phyloP scores from a whole-genome alignment of 805 yeast species.

The Yarrowia deformans region DNA sequence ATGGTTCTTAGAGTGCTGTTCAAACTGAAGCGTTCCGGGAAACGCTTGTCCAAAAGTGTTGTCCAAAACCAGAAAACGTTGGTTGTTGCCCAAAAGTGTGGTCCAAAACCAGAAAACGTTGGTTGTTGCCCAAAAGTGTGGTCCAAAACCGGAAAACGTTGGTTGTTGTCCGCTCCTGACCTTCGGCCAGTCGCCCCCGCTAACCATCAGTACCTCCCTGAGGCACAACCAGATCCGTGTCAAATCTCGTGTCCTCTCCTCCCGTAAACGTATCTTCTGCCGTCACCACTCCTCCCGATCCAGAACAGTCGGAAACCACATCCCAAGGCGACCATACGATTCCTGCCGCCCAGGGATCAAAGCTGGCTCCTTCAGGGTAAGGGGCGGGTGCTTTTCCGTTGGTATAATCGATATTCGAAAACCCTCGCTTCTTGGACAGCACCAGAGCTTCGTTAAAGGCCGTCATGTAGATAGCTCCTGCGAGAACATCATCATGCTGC shows the following conservation, averaged over 20 bases:
- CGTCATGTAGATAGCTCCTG: neutral
- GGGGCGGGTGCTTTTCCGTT: slow-evolving; percentile 4
- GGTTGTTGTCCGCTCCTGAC: neutral
- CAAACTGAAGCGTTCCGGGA: too few species aligned
- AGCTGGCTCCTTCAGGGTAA: slow-evolving; percentile 13
- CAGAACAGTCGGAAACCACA: slow-evolving; percentile 22
- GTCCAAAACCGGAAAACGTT: too few species aligned
- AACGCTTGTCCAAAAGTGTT: too few species aligned
- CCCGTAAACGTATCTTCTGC: slow-evolving; percentile 12
- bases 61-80: too few species aligned
- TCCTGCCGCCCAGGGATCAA: slow-evolving; percentile 28
- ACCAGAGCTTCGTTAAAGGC: slow-evolving; percentile 26
- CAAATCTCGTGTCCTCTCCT: neutral
- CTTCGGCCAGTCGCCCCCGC: neutral
- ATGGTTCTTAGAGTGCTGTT: too few species aligned
- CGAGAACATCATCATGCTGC: slow-evolving; percentile 23
- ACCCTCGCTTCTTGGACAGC: slow-evolving; percentile 6
- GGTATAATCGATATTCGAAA: slow-evolving; percentile 5
- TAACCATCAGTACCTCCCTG: slow-evolving; percentile 15
- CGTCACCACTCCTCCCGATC: slow-evolving; percentile 21
- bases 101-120: too few species aligned
- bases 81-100: too few species aligned
- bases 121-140: too few species aligned
- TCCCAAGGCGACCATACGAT: slow-evolving; percentile 16
- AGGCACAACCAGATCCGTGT: neutral